Evolutionary conservation across 805 yeast genomes (phyloP), one percentile per base, ranked within the genome.

Genomic region (Metschnikowia lachancei): DNA sequence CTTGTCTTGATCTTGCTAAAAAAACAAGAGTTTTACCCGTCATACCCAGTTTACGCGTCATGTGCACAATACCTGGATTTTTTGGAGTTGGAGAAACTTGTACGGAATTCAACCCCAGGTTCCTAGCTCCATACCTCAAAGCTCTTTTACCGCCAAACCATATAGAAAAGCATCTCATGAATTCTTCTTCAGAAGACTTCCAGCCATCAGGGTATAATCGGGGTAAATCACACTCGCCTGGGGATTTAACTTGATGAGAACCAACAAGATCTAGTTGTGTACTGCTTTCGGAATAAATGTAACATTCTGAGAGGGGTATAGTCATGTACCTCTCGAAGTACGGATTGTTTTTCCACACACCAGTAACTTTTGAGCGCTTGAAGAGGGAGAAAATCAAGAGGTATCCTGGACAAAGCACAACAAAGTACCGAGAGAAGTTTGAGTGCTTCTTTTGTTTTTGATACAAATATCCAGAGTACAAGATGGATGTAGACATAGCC

Each of bases 191-290:
- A 8, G 80, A 71, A 2, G 95, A 84, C 52, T 74, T 77, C 89
- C 95, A 85, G 0, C 97, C 97, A 64, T 90, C 95, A 1, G 76
- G 66, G 59, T 86, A 90, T 0, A 85, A 69, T 30, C 95, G 69
- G 0, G 97, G 96, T 26, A 85, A 60, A 0, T 82, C 66, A 39
- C 76, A 74, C 4, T 71, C 74, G 0, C 84, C 87, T 0, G 86
- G 84, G 37, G 72, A 64, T n/a, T 73, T 50, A 8, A 35, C 75
- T 18, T 61, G 65, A 41, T 70, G 76, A 11, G 78, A 63, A 3
- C 61, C 59, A 26, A 83, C 59, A 22, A 89, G 66, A 52, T 84
- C 90, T 29, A 74, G 59, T 11, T 72, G 74, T 2, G 91, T 80
- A 1, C 78, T 64, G 2, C 74, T 62, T 1, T 92, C 96, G 1